Evolutionary conservation across 148 eudicot species (phyloP).

Genomic region (Arbutus unedo): DNA sequence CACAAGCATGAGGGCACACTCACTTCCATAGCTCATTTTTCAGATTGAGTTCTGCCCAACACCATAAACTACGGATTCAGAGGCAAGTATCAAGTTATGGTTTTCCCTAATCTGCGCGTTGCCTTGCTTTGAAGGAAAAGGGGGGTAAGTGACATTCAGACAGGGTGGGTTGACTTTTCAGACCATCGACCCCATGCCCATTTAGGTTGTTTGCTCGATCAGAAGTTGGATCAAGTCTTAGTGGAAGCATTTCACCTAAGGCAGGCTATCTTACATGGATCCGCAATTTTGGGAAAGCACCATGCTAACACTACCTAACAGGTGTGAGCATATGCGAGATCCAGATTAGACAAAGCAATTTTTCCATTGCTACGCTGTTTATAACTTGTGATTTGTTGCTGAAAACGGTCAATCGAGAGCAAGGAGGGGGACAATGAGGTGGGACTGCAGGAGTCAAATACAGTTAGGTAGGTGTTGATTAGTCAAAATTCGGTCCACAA

Average conservation of each 20-base stretch:
- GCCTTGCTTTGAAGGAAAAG: too few species aligned
- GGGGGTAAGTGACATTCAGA: too few species aligned
- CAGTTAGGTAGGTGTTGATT: too few species aligned
- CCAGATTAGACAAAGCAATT: not conserved
- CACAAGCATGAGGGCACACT: not conserved
- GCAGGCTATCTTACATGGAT: not conserved
- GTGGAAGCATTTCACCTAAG: too few species aligned
- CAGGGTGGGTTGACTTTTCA: too few species aligned
- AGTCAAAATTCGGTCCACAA: not conserved
- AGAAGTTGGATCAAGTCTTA: too few species aligned
- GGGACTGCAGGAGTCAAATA: too few species aligned
- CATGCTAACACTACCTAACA: not conserved
- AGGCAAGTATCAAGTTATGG: too few species aligned
- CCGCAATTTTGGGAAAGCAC: not conserved
- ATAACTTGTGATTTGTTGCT: not conserved
- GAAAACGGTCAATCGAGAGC: not conserved
- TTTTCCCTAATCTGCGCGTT: not conserved
- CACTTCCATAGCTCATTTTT: not conserved
- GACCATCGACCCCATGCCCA: too few species aligned
- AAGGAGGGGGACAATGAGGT: not conserved
- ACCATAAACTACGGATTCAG: not conserved
- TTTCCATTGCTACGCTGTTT: not conserved
- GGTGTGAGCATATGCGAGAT: too few species aligned
- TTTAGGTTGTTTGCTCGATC: too few species aligned
- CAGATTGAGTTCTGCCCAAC: not conserved